Evolutionary conservation across 2,329 filamentous ascomycete species (phyloP).

Genomic region (Penicillium sp.): DNA sequence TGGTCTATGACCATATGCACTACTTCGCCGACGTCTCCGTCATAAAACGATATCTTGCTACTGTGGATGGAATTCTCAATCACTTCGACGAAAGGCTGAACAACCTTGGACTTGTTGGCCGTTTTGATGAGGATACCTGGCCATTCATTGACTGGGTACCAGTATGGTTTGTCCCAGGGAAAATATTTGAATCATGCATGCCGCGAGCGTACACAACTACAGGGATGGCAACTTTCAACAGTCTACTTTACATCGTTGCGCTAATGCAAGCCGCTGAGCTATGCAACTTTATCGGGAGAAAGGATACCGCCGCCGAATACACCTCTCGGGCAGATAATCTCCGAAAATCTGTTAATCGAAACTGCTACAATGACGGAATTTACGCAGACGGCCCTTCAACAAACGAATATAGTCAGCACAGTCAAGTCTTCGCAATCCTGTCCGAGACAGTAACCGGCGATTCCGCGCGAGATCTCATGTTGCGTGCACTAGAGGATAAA

Average conservation of each 20-base stretch:
- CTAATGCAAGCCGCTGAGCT: conserved; percentile 17
- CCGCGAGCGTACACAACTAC: conserved; percentile 10
- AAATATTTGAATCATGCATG: conserved; percentile 18
- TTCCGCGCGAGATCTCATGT: conserved; percentile 19
- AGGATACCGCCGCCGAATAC: conserved; percentile 24
- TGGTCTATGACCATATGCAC: conserved; percentile 31
- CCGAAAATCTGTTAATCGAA: conserved; percentile 20
- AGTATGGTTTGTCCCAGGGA: conserved; percentile 23
- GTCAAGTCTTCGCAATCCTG: conserved; percentile 28
- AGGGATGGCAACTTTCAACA: conserved; percentile 12
- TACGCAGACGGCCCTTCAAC: conserved; percentile 26
- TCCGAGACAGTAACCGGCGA: conserved; percentile 14
- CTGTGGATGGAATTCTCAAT: conserved; percentile 16
- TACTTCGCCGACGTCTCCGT: conserved; percentile 24
- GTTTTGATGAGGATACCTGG: conserved; percentile 28
- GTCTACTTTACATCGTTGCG: conserved; percentile 12
- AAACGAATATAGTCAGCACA: conserved; percentile 29
- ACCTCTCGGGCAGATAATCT: conserved; percentile 16
- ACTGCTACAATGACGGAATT: conserved; percentile 24
- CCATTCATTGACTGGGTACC: conserved; percentile 32
- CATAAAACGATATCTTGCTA: conserved; percentile 11
- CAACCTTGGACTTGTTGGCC: conserved; percentile 12
- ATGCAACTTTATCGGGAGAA: conserved; percentile 10
- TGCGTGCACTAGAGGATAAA: conserved; percentile 14
- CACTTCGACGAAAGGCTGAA: conserved; percentile 14